A percentile compares a stretch with the other conserved stretches of the same genome.
phyloP scores from a whole-genome alignment of 225 moss, liverwort and hornwort species.

The Pleurozium schreberi region DNA sequence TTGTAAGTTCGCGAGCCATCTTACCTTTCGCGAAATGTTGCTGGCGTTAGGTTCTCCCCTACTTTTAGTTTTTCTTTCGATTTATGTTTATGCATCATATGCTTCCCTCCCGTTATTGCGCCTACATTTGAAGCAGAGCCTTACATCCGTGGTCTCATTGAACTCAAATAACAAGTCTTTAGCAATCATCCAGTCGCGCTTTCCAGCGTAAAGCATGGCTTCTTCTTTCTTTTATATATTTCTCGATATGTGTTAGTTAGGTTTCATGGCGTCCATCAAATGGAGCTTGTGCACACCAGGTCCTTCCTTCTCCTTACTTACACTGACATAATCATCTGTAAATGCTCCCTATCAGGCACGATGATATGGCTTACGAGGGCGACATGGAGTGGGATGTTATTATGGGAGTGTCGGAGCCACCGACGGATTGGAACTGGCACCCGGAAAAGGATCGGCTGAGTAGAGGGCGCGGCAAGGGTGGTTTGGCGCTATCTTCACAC shows the following conservation, averaged over 20 bases:
- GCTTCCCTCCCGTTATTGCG: not conserved
- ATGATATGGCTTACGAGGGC: constrained; percentile 72
- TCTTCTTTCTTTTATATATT: not conserved
- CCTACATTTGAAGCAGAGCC: not conserved
- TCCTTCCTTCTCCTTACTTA: not conserved
- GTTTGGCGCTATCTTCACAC: constrained; percentile 14
- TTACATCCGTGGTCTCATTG: not conserved
- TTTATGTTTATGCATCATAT: not conserved
- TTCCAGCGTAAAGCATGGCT: not conserved
- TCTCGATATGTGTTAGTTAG: not conserved
- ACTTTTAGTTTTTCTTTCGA: not conserved
- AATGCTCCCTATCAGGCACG: constrained; percentile 21
- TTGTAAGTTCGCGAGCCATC: not conserved
- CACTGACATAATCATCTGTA: not conserved
- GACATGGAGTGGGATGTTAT: constrained; percentile 67
- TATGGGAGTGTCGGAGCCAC: constrained; percentile 39
- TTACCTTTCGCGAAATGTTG: not conserved
- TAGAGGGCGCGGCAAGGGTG: constrained; percentile 37
- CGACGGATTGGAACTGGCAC: constrained; percentile 44
- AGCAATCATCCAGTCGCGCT: not conserved
- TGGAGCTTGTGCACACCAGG: not conserved
- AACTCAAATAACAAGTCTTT: not conserved
- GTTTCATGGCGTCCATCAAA: not conserved
- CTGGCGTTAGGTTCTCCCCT: not conserved
- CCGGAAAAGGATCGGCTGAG: constrained; percentile 46